Evolutionary conservation across 306 rosid species (phyloP), one percentile per base, ranked within the genome.

Genomic region (Ammopiptanthus mongolicus): DNA sequence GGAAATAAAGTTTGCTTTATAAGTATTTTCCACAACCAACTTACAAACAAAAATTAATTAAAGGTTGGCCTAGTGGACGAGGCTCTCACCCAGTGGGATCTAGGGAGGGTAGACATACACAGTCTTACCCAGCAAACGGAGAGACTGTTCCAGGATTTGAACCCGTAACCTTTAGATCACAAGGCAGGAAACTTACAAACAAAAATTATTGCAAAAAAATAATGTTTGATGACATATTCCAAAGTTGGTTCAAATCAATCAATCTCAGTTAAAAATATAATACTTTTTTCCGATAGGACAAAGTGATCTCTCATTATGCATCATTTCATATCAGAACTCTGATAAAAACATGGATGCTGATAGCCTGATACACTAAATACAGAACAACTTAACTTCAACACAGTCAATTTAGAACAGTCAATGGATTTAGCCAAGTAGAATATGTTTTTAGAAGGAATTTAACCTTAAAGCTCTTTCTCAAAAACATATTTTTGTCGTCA

Each of bases 261-360:
- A 34, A 10, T 36, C 55, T 21, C 58, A 9, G 18, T 48, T 37
- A 29, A 47, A 51, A 60, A 12, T 18, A 63, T 14, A 29, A 47
- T 22, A 22, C 8, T 21, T 18, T 21, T 75, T 53, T 15, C 46
- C 46, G 8, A 29, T 5, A 31, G 34, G 8, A 11, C 37, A 69
- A 69, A 62, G 56, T 9, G 7, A 36, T 39, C 13, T 12, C 47
- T 59, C 14, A 42, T 11, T 52, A 44, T 22, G 73, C 36, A 51
- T 60, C 42, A 67, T 73, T 78, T 66, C 66, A 73, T 55, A 10
- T 31, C 46, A 73, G 17, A 68, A 39, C 2, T 51, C n/a, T 44
- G 51, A 78, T 19, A 53, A 52, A 46, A 66, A 33, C 12, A 36
- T 13, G 23, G 69, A 65, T 64, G 59, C 59, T 56, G 42, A 41